Base-by-base conservation (phyloP, 2,329 filamentous ascomycete species). In the Aureobasidium lini region DNA sequence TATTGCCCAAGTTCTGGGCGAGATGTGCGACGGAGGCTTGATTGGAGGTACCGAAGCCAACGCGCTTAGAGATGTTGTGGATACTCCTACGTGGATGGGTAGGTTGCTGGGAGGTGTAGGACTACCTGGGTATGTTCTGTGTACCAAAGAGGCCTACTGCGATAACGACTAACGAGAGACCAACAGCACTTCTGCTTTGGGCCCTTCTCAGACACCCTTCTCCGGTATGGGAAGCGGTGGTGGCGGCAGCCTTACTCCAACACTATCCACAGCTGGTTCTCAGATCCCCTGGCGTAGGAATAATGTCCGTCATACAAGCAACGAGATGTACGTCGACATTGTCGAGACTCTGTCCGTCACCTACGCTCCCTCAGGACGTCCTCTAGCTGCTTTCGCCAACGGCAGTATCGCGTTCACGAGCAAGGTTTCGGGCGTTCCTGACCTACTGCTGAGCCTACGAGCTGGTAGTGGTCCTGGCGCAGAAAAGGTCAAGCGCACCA, bases 1-100 rank as follows among this genome's bases (percentile, higher is more conserved):
- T 31, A 88, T 95, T 36, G 92, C 92, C 16, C 94, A 99, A 75
- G 77, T 99, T 29, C 80, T 97, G 61, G 90, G 86, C 62, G 94
- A 99, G 75, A 95, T 99, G 88, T 96, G 94, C 71, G 94, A 99
- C 78, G 90, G 86, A 42, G 94, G 94, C 15, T 82, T 86, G n/a
- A 82, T 96, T 37, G 88, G 83, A 68, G 95, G 90, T 60, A 96
- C 93, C 1, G 94, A 99, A 72, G 88, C 89, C 9, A 97, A 99
- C 77, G 90, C 92, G 18, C 76, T 99, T 68, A 83, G 90, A 67
- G 94, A 99, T 70, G 80, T 93, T 13, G 90, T 99, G 13, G 92
- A 96, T 71, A 90, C 95, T 6, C 91, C 95, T 63, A 90, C 89
- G 34, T 88, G 91, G 76, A 83, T 97, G 73, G 91, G 90, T 65